Percentiles rank a stretch among this genome's conserved stretches.
These are phyloP conservation scores for Taiozyma sp. DNA, from an alignment of 1,139 yeast genomes.

Conservation along the genomic window DNA sequence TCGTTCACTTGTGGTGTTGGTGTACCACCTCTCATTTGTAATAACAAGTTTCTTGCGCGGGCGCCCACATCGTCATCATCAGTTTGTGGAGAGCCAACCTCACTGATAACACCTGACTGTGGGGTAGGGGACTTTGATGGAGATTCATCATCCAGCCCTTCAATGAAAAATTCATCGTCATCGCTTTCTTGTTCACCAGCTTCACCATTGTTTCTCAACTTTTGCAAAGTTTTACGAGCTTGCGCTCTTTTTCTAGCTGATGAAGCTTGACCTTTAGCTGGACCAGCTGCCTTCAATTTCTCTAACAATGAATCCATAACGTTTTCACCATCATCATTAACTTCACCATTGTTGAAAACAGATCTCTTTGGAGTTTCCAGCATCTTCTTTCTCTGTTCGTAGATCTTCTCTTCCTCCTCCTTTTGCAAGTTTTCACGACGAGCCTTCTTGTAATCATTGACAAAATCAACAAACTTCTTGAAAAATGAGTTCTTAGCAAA, in stretches of 20 bases:
- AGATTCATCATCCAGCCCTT: conserved; percentile 4
- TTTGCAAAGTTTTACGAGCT: conserved; percentile 57
- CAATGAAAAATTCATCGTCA: conserved; percentile 10
- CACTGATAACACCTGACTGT: background rate
- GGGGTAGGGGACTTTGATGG: conserved; percentile 8
- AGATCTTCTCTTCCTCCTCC: conserved; percentile 65
- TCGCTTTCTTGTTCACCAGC: conserved; percentile 16
- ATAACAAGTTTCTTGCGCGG: conserved; percentile 54
- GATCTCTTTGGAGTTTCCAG: conserved; percentile 39
- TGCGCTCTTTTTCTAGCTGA: conserved; percentile 81
- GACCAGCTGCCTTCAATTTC: conserved; percentile 69
- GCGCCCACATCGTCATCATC: conserved; percentile 43
- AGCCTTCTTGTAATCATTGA: conserved; percentile 60
- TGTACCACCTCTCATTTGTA: conserved; percentile 44
- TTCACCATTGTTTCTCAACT: conserved; percentile 28
- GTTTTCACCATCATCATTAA: conserved; percentile 30
- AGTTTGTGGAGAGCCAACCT: background rate
- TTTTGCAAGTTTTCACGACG: conserved; percentile 57
- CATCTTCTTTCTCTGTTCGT: conserved; percentile 58
- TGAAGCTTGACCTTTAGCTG: conserved; percentile 64
- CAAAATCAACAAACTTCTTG: conserved; percentile 58
- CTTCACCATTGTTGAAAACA: conserved; percentile 5
- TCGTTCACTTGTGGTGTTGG: conserved; percentile 7
- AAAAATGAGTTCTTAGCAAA: conserved; percentile 66
- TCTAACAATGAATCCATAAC: conserved; percentile 74